A percentile compares a stretch with the other conserved stretches of the same genome.
phyloP scores from a whole-genome alignment of 441 rosid genomes.

The Biscutella auriculata region DNA sequence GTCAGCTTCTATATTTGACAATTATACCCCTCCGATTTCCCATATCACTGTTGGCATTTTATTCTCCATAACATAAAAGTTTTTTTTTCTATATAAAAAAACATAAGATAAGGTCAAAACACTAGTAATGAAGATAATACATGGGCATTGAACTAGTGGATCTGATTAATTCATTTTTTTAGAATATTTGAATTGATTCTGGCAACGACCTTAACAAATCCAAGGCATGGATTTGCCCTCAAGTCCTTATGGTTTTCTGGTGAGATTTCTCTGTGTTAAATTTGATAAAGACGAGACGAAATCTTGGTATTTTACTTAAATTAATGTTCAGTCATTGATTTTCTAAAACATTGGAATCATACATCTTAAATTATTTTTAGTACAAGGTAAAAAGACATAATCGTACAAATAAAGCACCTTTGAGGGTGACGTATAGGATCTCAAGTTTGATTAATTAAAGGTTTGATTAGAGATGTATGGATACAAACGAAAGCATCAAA shows the following conservation, averaged over 20 bases:
- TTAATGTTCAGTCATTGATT: not conserved
- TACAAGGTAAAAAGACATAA: not conserved
- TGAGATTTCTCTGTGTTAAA: not conserved
- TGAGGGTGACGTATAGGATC: conserved; percentile 1
- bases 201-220: not conserved
- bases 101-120: conserved; percentile 6
- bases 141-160: conserved; percentile 14
- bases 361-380: not conserved
- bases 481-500: conserved; percentile 4
- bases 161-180: not conserved
- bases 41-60: not conserved
- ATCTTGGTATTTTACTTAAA: not conserved
- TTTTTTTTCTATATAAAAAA: too few relatives aligned
- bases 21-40: not conserved
- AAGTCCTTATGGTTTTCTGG: conserved; percentile 15
- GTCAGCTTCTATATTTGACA: not conserved
- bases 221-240: too few relatives aligned
- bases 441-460: not conserved
- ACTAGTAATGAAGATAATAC: not conserved
- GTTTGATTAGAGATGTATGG: conserved; percentile 11
- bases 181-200: not conserved
- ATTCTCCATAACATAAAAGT: conserved; percentile 6
- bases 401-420: conserved; percentile 3
- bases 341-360: not conserved
- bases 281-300: not conserved